Percentiles rank a stretch among this genome's conserved stretches.
Evolutionary conservation across 176 grass and related monocot genomes (phyloP).

Genomic region (Dactylis glomerata): DNA sequence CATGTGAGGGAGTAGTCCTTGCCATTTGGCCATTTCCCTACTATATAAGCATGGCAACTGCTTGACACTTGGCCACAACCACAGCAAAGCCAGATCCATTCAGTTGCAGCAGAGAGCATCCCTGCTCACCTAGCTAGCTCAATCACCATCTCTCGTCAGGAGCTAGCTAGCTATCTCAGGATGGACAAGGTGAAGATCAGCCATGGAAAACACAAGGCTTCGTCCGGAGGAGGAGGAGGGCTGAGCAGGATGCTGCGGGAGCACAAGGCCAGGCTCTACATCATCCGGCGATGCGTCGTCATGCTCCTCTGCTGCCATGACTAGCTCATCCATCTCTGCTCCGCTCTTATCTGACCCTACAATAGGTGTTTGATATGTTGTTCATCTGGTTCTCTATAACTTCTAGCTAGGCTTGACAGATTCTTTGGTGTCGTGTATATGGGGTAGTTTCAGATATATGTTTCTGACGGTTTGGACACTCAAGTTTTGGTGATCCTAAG

Average conservation of each 20-base stretch:
- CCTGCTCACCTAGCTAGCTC: background rate
- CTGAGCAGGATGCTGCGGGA: conserved; percentile 51
- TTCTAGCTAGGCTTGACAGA: conserved; percentile 21
- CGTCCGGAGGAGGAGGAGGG: conserved; percentile 4
- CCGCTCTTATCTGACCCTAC: too few relatives aligned
- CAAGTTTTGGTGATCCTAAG: conserved; percentile 29
- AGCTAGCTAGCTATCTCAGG: background rate
- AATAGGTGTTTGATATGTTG: background rate
- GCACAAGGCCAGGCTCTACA: conserved; percentile 48
- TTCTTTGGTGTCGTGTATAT: conserved; percentile 35
- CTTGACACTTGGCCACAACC: conserved; percentile 14
- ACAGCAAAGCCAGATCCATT: conserved; percentile 14
- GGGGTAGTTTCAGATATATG: conserved; percentile 21
- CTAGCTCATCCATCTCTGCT: background rate
- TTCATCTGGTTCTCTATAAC: background rate
- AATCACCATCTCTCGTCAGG: background rate
- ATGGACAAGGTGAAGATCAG: conserved; percentile 38
- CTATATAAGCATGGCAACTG: conserved; percentile 37
- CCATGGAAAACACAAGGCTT: background rate
- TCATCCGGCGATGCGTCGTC: conserved; percentile 54
- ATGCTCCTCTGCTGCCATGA: conserved; percentile 73
- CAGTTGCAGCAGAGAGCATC: background rate
- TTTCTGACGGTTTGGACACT: background rate
- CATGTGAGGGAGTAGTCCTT: background rate
- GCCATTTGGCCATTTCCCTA: background rate